phyloP scores from a whole-genome alignment of 805 yeast species.

The Zygotorulaspora florentina region DNA sequence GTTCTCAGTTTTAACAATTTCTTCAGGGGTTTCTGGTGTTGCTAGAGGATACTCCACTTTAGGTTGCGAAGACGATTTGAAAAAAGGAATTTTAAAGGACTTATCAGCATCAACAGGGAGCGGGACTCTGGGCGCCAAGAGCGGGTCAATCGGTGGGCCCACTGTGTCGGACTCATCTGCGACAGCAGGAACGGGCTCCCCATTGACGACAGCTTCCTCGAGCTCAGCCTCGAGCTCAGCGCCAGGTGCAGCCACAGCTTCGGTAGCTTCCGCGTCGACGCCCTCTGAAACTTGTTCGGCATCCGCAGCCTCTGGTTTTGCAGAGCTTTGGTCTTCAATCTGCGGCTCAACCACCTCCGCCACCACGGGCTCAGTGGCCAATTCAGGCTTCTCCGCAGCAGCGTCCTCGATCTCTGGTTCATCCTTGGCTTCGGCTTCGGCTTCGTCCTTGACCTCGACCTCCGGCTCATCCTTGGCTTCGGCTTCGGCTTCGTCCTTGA shows the following conservation, averaged over 20 bases:
- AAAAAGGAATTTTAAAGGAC: constrained; percentile 5
- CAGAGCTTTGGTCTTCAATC: neutral
- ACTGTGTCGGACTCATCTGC: neutral
- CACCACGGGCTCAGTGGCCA: constrained; percentile 1
- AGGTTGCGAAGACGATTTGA: constrained; percentile 3
- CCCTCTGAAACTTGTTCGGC: neutral
- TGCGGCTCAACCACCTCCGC: constrained; percentile 1
- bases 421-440: neutral
- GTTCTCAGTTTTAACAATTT: constrained; percentile 24
- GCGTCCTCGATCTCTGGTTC: constrained; percentile 1
- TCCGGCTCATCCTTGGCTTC: constrained; percentile 3
- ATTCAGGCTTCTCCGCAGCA: constrained; percentile 1
- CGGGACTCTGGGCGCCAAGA: constrained; percentile 18
- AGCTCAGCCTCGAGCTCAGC: constrained; percentile 1
- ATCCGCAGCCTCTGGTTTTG: neutral
- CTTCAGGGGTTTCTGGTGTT: constrained; percentile 31
- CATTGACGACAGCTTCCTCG: neutral
- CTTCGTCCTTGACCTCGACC: constrained; percentile 1
- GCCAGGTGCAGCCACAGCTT: constrained; percentile 2
- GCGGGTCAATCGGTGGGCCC: constrained; percentile 12
- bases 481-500: constrained; percentile 1
- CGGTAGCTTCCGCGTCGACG: constrained; percentile 5
- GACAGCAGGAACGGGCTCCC: constrained; percentile 1
- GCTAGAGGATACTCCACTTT: constrained; percentile 22
- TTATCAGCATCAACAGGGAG: constrained; percentile 9